phyloP scores from a whole-genome alignment of 2,329 filamentous ascomycete genomes.

The Monilinia vaccinii-corymbosi region DNA sequence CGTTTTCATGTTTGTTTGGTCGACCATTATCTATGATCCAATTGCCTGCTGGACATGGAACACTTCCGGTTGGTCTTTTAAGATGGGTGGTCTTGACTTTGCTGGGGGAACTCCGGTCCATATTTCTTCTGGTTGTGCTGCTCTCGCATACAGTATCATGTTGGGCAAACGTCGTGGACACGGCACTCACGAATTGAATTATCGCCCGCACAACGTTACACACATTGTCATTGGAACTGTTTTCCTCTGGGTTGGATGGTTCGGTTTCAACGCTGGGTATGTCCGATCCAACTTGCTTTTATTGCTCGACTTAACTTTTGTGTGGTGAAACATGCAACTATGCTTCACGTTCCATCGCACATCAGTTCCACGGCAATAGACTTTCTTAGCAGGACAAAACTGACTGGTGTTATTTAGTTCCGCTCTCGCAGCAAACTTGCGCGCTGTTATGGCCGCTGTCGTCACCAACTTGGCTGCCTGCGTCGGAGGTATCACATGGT shows the following conservation, averaged over 20 bases:
- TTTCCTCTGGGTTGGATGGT: conserved; percentile 94
- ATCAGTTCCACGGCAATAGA: neutral
- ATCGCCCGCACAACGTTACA: conserved; percentile 85
- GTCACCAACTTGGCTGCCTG: conserved; percentile 81
- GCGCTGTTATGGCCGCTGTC: conserved; percentile 77
- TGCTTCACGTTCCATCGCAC: conserved; percentile 2
- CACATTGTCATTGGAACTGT: conserved; percentile 89
- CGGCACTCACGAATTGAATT: conserved; percentile 81
- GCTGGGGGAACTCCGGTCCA: conserved; percentile 87
- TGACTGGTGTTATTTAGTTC: conserved; percentile 33
- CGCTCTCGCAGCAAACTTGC: conserved; percentile 70
- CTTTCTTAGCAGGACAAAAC: neutral
- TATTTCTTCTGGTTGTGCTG: conserved; percentile 73
- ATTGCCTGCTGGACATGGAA: conserved; percentile 98
- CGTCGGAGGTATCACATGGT: conserved; percentile 82
- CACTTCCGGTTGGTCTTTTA: conserved; percentile 66
- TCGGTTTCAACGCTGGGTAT: conserved; percentile 78
- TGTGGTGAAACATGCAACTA: neutral
- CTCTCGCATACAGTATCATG: conserved; percentile 85
- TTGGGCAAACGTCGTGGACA: conserved; percentile 64
- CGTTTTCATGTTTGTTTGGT: conserved; percentile 90
- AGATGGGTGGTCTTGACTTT: conserved; percentile 77
- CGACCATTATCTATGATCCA: conserved; percentile 81
- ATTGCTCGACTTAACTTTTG: neutral
- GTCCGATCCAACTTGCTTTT: neutral